Conservation (phyloP, 768 basidiomycete genomes). For the Psilocybe subaeruginosa region DNA sequence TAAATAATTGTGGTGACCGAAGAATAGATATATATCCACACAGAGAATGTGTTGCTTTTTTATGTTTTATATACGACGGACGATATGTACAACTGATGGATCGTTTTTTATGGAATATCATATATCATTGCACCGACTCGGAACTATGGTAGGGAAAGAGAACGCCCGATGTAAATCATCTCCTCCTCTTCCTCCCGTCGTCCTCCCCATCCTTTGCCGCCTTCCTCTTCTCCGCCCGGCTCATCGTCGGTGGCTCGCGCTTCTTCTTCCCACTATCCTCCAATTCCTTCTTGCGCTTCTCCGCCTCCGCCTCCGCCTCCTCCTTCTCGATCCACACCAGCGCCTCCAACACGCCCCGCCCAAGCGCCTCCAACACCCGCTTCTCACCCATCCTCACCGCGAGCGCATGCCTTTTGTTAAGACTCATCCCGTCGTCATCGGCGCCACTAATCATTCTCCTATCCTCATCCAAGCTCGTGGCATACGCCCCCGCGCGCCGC, state of each 20-base stretch:
- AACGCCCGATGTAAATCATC: not conserved
- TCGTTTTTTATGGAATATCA: not conserved
- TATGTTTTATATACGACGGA: too few species aligned
- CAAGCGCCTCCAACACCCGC: constrained; percentile 47
- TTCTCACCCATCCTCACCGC: constrained; percentile 85
- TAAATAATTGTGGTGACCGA: not conserved
- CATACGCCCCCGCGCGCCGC: constrained; percentile 56
- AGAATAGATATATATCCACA: not conserved
- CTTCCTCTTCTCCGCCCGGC: constrained; percentile 12
- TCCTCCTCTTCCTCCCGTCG: constrained; percentile 10
- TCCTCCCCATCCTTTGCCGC: constrained; percentile 3
- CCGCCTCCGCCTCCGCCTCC: not conserved
- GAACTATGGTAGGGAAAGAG: too few species aligned
- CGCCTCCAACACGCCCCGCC: not conserved
- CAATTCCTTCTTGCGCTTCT: not conserved
- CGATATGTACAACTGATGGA: not conserved
- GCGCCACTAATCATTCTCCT: too few species aligned
- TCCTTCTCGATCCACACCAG: not conserved
- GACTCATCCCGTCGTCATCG: too few species aligned
- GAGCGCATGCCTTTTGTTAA: constrained; percentile 50
- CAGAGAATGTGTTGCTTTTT: too few species aligned
- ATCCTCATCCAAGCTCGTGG: constrained; percentile 49
- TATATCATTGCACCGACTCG: too few species aligned
- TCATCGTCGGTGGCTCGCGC: constrained; percentile 4
- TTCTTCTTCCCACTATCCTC: constrained; percentile 3